Percentiles rank a stretch among this genome's conserved stretches.
Evolutionary conservation across 2,329 filamentous ascomycete species (phyloP).

Genomic region (Echinosphaeria canescens): DNA sequence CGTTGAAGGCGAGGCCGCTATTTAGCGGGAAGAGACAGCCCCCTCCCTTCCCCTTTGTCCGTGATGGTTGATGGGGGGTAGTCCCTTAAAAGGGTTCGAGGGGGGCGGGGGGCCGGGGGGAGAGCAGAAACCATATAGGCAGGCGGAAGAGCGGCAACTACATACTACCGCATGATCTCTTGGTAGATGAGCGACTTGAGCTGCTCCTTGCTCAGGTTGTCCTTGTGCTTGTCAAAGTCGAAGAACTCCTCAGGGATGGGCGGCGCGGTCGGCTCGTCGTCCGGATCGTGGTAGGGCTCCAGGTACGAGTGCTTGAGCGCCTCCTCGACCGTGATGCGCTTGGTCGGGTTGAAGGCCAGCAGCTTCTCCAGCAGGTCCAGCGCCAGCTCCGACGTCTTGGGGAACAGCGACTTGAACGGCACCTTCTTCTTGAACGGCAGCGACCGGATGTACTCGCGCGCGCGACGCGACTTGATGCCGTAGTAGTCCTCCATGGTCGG

Average conservation of each 20-base stretch:
- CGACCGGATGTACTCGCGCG: conserved; percentile 93
- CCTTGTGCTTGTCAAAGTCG: conserved; percentile 99
- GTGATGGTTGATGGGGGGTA: too few relatives aligned
- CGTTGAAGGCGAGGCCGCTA: too few relatives aligned
- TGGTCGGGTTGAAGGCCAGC: conserved; percentile 93
- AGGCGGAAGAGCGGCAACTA: not conserved
- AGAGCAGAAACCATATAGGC: too few relatives aligned
- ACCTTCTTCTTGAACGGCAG: conserved; percentile 99
- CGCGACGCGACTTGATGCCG: conserved; percentile 94
- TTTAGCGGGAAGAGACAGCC: too few relatives aligned
- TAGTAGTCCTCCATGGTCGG: conserved; percentile 99
- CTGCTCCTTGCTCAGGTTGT: conserved; percentile 94
- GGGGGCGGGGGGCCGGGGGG: not conserved
- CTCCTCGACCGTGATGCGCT: conserved; percentile 96
- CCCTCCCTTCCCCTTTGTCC: too few relatives aligned
- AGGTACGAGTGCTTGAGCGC: conserved; percentile 95
- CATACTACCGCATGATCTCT: conserved; percentile 56
- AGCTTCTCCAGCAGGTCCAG: conserved; percentile 90
- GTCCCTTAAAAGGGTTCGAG: too few relatives aligned
- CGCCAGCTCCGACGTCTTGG: conserved; percentile 95
- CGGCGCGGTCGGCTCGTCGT: conserved; percentile 91
- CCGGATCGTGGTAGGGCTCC: conserved; percentile 96
- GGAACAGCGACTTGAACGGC: conserved; percentile 89
- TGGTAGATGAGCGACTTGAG: conserved; percentile 94
- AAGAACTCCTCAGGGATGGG: conserved; percentile 99